Percentiles rank a stretch among this genome's conserved stretches.
These are phyloP conservation scores for Tulasnella calospora DNA, from an alignment of 768 basidiomycete species.

Conservation along the genomic window DNA sequence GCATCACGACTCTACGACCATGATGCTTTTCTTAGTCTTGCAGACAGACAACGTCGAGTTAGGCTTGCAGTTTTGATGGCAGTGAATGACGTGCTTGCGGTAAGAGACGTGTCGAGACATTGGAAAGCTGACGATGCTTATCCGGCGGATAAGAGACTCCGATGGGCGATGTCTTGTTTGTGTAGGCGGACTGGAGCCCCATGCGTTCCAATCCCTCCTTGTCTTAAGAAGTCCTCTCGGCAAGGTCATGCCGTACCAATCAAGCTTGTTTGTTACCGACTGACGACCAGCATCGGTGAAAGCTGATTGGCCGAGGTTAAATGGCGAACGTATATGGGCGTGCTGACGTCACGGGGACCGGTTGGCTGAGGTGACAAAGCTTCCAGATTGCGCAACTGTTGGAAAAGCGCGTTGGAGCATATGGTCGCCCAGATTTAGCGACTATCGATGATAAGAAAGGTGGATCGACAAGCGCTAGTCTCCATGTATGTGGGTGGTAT, in stretches of 20 bases:
- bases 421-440: not conserved
- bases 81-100: not conserved
- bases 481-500: not conserved
- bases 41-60: too few relatives aligned
- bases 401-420: not conserved
- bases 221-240: not conserved
- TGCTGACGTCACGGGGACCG: not conserved
- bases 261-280: not conserved
- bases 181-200: not conserved
- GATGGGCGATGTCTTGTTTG: not conserved
- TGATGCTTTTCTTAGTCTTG: too few relatives aligned
- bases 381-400: not conserved
- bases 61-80: not conserved
- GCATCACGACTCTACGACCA: not conserved
- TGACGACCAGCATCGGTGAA: not conserved
- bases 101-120: not conserved
- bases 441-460: not conserved
- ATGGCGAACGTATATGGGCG: not conserved
- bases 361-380: not conserved
- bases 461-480: not conserved
- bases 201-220: not conserved
- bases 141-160: not conserved
- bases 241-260: not conserved
- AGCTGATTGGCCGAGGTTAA: not conserved
- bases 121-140: not conserved